phyloP scores from a whole-genome alignment of 164 flowering plant genomes.

The Liriodendron chinense region DNA sequence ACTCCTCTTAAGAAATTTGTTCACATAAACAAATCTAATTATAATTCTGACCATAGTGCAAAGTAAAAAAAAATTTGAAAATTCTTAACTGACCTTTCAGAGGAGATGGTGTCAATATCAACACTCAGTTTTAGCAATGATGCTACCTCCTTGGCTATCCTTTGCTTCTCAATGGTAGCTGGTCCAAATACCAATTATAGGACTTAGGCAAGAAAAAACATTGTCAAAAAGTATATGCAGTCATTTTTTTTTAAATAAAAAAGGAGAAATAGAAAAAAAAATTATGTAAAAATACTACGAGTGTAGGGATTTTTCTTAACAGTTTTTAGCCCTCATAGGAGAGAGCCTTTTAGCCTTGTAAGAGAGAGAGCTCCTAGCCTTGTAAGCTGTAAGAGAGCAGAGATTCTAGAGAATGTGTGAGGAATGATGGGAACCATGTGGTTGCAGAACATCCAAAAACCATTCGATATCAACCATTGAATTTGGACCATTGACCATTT shows the following conservation, averaged over 20 bases:
- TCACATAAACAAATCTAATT: not conserved
- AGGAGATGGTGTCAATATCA: slow-evolving; percentile 54
- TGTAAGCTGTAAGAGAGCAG: too few species aligned
- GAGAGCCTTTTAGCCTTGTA: too few species aligned
- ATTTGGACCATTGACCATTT: not conserved
- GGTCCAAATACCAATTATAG: slow-evolving; percentile 12
- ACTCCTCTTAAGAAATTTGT: not conserved
- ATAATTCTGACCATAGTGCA: not conserved
- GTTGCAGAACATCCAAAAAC: too few species aligned
- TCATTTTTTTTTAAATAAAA: too few species aligned
- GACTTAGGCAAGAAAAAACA: not conserved
- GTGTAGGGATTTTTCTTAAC: too few species aligned
- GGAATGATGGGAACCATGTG: too few species aligned
- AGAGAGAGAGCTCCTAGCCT: too few species aligned
- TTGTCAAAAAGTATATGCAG: not conserved
- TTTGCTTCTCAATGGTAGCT: slow-evolving; percentile 86
- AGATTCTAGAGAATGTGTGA: too few species aligned
- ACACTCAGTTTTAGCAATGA: slow-evolving; percentile 78
- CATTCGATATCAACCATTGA: not conserved
- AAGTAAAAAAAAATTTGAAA: too few species aligned
- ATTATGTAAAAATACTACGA: too few species aligned
- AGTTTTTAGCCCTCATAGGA: too few species aligned
- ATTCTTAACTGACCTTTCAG: slow-evolving; percentile 61
- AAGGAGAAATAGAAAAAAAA: too few species aligned
- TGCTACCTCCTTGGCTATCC: slow-evolving; percentile 86